Conservation (phyloP, 2,329 filamentous ascomycete genomes). For the Bipolaris zeicola region DNA sequence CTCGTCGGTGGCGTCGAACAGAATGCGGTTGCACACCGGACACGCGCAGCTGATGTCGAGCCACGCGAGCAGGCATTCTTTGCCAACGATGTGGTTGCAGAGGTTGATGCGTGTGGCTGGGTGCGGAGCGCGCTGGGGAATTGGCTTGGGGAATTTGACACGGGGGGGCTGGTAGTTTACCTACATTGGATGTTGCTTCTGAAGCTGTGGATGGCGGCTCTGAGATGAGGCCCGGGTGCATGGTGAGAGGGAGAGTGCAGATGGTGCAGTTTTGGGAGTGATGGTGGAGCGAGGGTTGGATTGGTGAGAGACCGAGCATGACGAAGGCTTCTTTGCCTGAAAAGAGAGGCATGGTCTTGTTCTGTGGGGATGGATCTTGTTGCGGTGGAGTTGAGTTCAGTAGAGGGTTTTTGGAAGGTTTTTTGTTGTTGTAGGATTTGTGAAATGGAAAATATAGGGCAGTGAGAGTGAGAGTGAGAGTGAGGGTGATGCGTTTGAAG, state of each 20-base stretch:
- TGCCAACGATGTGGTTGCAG: slow-evolving; percentile 27
- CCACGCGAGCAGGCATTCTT: slow-evolving; percentile 26
- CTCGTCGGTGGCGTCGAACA: slow-evolving; percentile 16
- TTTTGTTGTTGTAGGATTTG: no score
- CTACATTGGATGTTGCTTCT: no score
- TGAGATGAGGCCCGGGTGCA: background rate
- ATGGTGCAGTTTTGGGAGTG: slow-evolving; percentile 25
- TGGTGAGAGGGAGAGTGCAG: slow-evolving; percentile 18
- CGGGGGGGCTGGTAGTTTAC: no score
- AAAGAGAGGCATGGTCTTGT: slow-evolving; percentile 18
- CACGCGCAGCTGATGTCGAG: slow-evolving; percentile 25
- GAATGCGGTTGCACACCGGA: slow-evolving; percentile 24
- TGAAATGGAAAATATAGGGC: background rate
- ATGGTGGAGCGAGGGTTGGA: slow-evolving; percentile 14
- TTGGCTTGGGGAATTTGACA: background rate
- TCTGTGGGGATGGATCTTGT: background rate
- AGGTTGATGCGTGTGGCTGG: slow-evolving; percentile 20
- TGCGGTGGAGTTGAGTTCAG: background rate
- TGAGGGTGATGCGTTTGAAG: background rate
- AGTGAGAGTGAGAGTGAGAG: background rate
- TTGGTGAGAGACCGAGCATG: slow-evolving; percentile 13
- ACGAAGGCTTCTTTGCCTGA: slow-evolving; percentile 20
- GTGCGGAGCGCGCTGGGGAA: slow-evolving; percentile 7
- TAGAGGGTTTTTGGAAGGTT: background rate
- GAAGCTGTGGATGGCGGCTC: background rate